These are phyloP conservation scores for Breviolum minutum DNA, from an alignment of 73 alveolate genomes.

Conservation along the genomic window DNA sequence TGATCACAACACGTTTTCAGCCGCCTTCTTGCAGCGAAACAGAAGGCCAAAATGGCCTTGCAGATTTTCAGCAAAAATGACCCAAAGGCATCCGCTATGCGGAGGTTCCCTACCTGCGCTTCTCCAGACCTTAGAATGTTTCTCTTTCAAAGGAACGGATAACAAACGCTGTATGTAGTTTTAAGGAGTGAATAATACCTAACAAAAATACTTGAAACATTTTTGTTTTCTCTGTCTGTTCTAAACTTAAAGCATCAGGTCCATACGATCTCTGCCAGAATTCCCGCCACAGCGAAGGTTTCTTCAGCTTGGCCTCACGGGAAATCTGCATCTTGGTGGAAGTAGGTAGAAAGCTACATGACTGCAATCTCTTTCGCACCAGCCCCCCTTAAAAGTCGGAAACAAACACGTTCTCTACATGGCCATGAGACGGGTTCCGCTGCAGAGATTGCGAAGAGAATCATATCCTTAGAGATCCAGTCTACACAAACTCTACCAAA, in stretches of 20 bases:
- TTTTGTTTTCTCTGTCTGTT: too few species aligned
- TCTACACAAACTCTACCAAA: neutral
- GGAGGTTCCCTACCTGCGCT: neutral
- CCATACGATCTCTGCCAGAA: slow-evolving; percentile 27
- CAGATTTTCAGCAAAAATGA: neutral
- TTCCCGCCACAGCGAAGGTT: slow-evolving; percentile 17
- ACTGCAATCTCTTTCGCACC: neutral
- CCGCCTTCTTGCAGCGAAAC: slow-evolving; percentile 37
- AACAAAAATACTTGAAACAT: too few species aligned
- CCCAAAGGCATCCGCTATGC: too few species aligned
- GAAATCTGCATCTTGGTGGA: neutral
- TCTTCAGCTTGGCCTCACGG: slow-evolving; percentile 6
- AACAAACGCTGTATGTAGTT: neutral
- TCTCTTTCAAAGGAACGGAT: neutral
- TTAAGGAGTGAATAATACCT: neutral
- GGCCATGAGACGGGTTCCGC: neutral
- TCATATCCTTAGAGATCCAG: slow-evolving; percentile 23
- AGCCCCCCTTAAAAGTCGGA: neutral
- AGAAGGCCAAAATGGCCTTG: slow-evolving; percentile 58
- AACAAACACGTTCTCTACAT: neutral
- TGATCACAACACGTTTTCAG: neutral
- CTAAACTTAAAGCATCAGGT: neutral
- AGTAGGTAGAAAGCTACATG: neutral
- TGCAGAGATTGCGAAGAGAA: slow-evolving; percentile 31
- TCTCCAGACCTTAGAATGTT: slow-evolving; percentile 16